phyloP scores from a whole-genome alignment of 352 stramenopile species.

The Phytophthora tubulina region DNA sequence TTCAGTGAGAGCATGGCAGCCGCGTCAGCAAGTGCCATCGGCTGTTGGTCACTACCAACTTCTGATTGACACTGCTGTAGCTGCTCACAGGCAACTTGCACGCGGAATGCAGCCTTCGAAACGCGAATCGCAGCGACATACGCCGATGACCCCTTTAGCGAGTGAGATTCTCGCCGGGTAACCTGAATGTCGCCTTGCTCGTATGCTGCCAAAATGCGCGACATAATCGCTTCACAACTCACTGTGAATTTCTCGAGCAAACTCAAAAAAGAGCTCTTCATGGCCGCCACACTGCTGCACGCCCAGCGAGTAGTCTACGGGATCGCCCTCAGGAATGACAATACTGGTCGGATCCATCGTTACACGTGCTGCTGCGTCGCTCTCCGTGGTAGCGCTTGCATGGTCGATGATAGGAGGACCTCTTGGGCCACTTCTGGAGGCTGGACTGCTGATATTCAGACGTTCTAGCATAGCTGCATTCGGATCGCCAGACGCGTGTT shows the following conservation, averaged over 20 bases:
- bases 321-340: slow-evolving; percentile 79
- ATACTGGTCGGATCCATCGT: slow-evolving; percentile 50
- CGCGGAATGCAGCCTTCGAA: slow-evolving; percentile 84
- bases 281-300: slow-evolving; percentile 82
- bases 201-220: slow-evolving; percentile 60
- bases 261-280: slow-evolving; percentile 81
- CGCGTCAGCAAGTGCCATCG: slow-evolving; percentile 23
- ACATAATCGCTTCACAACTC: slow-evolving; percentile 70
- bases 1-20: slow-evolving; percentile 33
- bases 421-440: slow-evolving; percentile 21
- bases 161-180: slow-evolving; percentile 77
- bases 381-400: slow-evolving; percentile 38
- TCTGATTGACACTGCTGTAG: slow-evolving; percentile 55
- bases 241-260: slow-evolving; percentile 82
- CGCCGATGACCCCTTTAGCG: slow-evolving; percentile 82
- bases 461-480: slow-evolving; percentile 51
- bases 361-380: slow-evolving; percentile 31
- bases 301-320: slow-evolving; percentile 80
- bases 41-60: slow-evolving; percentile 32
- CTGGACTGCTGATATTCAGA: slow-evolving; percentile 50
- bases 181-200: slow-evolving; percentile 55
- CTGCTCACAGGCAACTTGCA: slow-evolving; percentile 80
- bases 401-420: slow-evolving; percentile 32
- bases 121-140: slow-evolving; percentile 83
- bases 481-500: slow-evolving; percentile 36